These are phyloP conservation scores for Alternaria rosae DNA, from an alignment of 2,329 filamentous ascomycete genomes.

Conservation along the genomic window DNA sequence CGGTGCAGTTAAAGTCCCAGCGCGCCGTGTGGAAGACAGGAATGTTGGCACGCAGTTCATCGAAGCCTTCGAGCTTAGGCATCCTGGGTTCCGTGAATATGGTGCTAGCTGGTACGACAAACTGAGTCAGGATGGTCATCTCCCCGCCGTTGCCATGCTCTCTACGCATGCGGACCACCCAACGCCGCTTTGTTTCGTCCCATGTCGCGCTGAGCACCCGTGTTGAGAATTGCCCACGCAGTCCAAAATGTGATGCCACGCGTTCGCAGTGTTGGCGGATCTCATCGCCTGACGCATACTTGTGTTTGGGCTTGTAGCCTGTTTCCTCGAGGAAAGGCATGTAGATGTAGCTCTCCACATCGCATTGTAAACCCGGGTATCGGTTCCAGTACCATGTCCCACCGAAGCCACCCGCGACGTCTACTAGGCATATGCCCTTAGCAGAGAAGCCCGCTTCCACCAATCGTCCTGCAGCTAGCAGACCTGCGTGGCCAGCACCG, in stretches of 20 bases:
- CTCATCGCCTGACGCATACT: conserved; percentile 56
- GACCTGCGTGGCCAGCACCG: conserved; percentile 2
- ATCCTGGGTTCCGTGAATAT: conserved; percentile 53
- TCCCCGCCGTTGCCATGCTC: conserved; percentile 14
- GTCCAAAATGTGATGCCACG: conserved; percentile 50
- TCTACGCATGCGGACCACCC: conserved; percentile 20
- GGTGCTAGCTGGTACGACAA: conserved; percentile 13
- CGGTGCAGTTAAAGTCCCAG: conserved; percentile 56
- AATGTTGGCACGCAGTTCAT: conserved; percentile 32
- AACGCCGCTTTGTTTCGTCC: conserved; percentile 14
- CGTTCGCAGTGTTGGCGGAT: conserved; percentile 52
- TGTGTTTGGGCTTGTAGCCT: conserved; percentile 62
- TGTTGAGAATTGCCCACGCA: conserved; percentile 40
- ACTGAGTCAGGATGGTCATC: conserved; percentile 6
- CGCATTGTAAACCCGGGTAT: conserved; percentile 61
- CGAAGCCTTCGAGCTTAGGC: conserved; percentile 53
- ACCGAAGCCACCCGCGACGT: conserved; percentile 56
- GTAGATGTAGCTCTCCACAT: conserved; percentile 68
- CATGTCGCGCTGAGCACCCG: conserved; percentile 27
- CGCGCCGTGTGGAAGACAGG: conserved; percentile 54
- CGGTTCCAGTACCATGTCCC: conserved; percentile 60
- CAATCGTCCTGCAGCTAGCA: conserved; percentile 31
- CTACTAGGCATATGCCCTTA: conserved; percentile 51
- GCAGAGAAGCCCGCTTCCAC: conserved; percentile 46
- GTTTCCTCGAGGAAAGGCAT: conserved; percentile 68